Percentiles rank a stretch among this genome's conserved stretches.
Conservation (phyloP, 2,329 filamentous ascomycete genomes). For the Exophiala sp. region DNA sequence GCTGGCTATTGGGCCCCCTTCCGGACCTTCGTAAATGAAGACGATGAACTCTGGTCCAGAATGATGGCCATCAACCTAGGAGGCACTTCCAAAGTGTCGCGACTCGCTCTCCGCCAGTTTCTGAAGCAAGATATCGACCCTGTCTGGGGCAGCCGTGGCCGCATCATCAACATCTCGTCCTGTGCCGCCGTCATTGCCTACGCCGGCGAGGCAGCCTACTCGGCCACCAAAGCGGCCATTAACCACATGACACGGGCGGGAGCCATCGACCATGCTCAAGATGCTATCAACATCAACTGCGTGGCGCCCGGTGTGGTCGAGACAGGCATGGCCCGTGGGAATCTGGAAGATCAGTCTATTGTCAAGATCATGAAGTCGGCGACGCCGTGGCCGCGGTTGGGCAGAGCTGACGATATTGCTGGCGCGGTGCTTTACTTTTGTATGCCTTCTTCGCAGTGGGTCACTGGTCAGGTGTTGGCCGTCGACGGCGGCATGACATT, state of each 20-base stretch:
- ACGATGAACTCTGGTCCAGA: slow-evolving; percentile 6
- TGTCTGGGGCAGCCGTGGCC: slow-evolving; percentile 26
- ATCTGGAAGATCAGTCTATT: slow-evolving; percentile 5
- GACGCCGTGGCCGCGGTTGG: slow-evolving; percentile 8
- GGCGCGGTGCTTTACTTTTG: slow-evolving; percentile 41
- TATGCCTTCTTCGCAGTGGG: slow-evolving; percentile 42
- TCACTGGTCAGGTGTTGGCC: slow-evolving; percentile 41
- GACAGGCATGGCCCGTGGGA: slow-evolving; percentile 4
- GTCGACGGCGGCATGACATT: slow-evolving; percentile 40
- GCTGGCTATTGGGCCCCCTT: slow-evolving; percentile 9
- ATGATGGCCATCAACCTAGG: slow-evolving; percentile 4
- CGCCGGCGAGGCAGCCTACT: slow-evolving; percentile 5
- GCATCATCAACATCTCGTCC: slow-evolving; percentile 41
- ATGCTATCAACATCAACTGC: slow-evolving; percentile 9
- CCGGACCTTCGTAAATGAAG: slow-evolving; percentile 7
- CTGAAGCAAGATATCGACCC: slow-evolving; percentile 16
- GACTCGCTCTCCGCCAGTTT: slow-evolving; percentile 9
- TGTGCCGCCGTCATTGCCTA: slow-evolving; percentile 6
- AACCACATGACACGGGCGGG: slow-evolving; percentile 11
- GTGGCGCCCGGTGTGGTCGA: slow-evolving; percentile 4
- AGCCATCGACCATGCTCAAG: slow-evolving; percentile 5
- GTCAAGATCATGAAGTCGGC: slow-evolving; percentile 11
- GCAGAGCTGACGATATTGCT: slow-evolving; percentile 33
- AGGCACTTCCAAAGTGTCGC: background rate
- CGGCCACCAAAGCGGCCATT: slow-evolving; percentile 6